These are phyloP conservation scores for Purshia tridentata DNA, from an alignment of 306 rosid species.

Conservation along the genomic window DNA sequence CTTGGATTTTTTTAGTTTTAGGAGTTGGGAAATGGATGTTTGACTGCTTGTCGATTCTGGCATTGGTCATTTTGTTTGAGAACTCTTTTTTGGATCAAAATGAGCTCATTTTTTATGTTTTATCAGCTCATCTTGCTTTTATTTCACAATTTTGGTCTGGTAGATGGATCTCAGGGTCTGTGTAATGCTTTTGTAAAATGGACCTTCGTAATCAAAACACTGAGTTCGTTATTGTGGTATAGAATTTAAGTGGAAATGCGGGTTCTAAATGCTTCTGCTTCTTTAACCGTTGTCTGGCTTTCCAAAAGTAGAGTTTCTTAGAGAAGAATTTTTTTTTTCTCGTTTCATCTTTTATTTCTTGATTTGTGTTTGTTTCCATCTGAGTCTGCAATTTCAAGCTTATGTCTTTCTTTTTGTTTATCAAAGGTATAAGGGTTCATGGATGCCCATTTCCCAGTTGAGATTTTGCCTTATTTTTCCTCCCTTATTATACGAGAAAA, in stretches of 20 bases:
- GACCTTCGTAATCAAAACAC: neutral
- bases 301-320: neutral
- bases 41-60: no score
- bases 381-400: slow-evolving; percentile 4
- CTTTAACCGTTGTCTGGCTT: neutral
- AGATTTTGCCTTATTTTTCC: neutral
- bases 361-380: neutral
- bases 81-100: neutral
- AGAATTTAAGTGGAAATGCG: slow-evolving; percentile 1
- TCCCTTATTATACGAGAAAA: neutral
- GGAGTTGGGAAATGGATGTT: neutral
- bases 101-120: neutral
- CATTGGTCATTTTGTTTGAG: neutral
- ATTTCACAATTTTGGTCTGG: neutral
- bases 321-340: slow-evolving; percentile 3
- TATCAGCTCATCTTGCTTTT: no score
- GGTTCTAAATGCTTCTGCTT: neutral
- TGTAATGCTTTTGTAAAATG: neutral
- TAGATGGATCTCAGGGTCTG: neutral
- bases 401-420: neutral
- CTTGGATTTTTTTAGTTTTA: neutral
- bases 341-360: neutral
- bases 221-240: neutral
- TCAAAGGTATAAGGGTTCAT: neutral
- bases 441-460: no score